Percentiles rank a stretch among this genome's conserved stretches.
phyloP scores from a whole-genome alignment of 1,139 yeast species.

The Suhomyces terraborum region DNA sequence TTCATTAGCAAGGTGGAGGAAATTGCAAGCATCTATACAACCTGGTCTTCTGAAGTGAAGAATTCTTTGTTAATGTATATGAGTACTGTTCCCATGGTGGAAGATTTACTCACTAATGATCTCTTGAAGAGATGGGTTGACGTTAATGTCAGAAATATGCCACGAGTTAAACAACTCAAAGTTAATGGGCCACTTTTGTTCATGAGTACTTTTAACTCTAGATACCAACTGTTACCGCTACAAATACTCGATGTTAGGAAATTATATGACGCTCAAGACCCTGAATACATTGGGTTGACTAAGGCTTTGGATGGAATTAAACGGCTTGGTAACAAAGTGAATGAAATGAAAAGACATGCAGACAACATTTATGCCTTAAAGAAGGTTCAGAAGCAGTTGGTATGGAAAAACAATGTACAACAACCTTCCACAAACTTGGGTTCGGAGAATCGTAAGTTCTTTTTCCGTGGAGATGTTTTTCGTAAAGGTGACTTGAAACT shows the following conservation, averaged over 20 bases:
- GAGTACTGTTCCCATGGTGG: constrained; percentile 34
- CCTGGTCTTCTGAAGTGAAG: constrained; percentile 66
- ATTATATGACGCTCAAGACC: constrained; percentile 47
- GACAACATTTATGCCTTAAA: constrained; percentile 54
- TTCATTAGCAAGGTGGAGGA: constrained; percentile 53
- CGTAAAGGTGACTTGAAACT: constrained; percentile 66
- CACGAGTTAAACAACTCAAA: constrained; percentile 45
- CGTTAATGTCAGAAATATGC: constrained; percentile 41
- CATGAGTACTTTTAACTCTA: constrained; percentile 74
- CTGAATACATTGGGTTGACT: constrained; percentile 56
- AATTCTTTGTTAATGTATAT: constrained; percentile 63
- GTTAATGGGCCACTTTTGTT: constrained; percentile 62
- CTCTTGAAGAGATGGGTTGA: constrained; percentile 56
- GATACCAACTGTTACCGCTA: constrained; percentile 70
- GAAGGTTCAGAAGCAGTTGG: constrained; percentile 48
- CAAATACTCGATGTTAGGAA: constrained; percentile 61
- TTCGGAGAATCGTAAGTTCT: constrained; percentile 57
- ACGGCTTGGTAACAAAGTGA: constrained; percentile 41
- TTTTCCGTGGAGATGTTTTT: constrained; percentile 60
- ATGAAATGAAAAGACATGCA: constrained; percentile 56
- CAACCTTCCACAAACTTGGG: constrained; percentile 53
- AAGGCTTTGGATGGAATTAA: constrained; percentile 52
- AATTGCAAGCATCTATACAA: constrained; percentile 62
- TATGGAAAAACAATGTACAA: constrained; percentile 46
- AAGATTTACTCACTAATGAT: constrained; percentile 39